Percentiles rank a stretch among this genome's conserved stretches.
Conservation (phyloP, 139 green algal genomes). For the Chlorella sp. region DNA sequence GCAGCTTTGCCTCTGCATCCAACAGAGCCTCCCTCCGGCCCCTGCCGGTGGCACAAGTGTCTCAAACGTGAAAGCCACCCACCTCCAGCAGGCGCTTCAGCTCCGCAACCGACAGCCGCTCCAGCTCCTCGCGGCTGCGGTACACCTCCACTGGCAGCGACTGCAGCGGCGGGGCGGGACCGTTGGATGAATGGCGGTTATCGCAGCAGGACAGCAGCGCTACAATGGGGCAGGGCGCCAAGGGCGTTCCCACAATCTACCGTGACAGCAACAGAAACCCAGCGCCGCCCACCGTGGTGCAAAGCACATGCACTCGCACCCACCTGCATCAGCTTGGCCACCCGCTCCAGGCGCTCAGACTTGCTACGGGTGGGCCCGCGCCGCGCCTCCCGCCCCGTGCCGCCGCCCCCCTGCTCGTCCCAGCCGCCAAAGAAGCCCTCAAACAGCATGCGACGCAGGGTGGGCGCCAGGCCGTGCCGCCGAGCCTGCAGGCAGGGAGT, state of each 20-base stretch:
- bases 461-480: background rate
- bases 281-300: too few species aligned
- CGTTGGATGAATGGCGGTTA: too few species aligned
- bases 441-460: slow-evolving; percentile 21
- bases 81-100: slow-evolving; percentile 44
- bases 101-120: slow-evolving; percentile 42
- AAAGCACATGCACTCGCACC: too few species aligned
- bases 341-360: slow-evolving; percentile 13
- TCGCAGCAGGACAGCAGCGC: too few species aligned
- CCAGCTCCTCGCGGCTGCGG: slow-evolving; percentile 50
- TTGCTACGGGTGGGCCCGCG: background rate
- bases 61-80: slow-evolving; percentile 20
- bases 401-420: background rate
- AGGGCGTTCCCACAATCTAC: too few species aligned
- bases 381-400: background rate
- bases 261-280: too few species aligned
- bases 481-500: background rate
- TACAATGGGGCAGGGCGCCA: too few species aligned
- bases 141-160: slow-evolving; percentile 57
- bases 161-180: slow-evolving; percentile 6
- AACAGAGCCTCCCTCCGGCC: too few species aligned
- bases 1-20: slow-evolving; percentile 50
- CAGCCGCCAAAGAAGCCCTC: background rate
- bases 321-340: slow-evolving; percentile 25
- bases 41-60: too few species aligned